A percentile compares a stretch with the other conserved stretches of the same genome.
Evolutionary conservation across 2,329 filamentous ascomycete genomes (phyloP).

Genomic region (Fusarium sp.): DNA sequence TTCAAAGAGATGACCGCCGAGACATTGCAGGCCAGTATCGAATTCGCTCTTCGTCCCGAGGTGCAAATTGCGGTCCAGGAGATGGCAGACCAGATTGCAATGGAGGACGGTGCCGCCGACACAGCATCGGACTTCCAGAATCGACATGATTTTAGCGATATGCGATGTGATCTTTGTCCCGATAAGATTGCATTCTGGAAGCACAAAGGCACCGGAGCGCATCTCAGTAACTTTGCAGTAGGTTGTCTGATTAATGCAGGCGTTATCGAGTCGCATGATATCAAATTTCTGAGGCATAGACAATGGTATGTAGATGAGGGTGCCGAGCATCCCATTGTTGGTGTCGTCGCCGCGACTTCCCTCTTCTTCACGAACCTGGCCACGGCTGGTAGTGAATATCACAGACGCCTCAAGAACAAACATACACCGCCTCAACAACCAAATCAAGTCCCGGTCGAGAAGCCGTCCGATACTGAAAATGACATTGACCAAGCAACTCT

Average conservation of each 20-base stretch:
- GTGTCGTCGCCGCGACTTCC: constrained; percentile 70
- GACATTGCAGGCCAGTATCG: constrained; percentile 68
- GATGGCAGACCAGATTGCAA: constrained; percentile 61
- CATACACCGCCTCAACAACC: background rate
- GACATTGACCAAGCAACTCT: background rate
- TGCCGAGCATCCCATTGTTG: constrained; percentile 75
- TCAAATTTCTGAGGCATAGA: constrained; percentile 64
- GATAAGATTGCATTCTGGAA: constrained; percentile 73
- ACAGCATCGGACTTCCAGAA: constrained; percentile 70
- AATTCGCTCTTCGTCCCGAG: constrained; percentile 65
- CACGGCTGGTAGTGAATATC: background rate
- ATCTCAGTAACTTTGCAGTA: constrained; percentile 74
- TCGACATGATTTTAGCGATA: constrained; percentile 65
- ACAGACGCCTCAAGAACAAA: background rate
- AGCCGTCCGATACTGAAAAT: background rate
- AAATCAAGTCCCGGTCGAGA: background rate
- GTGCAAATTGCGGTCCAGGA: constrained; percentile 51
- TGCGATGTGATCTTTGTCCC: constrained; percentile 73
- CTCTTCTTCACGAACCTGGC: background rate
- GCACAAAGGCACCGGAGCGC: constrained; percentile 67
- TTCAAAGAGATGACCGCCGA: constrained; percentile 71
- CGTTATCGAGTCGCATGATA: constrained; percentile 68
- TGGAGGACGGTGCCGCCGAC: constrained; percentile 67
- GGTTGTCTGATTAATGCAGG: constrained; percentile 69
- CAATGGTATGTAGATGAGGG: constrained; percentile 78